Base-by-base conservation (phyloP, 2,329 filamentous ascomycete genomes). In the Dryadomyces quercivorus region DNA sequence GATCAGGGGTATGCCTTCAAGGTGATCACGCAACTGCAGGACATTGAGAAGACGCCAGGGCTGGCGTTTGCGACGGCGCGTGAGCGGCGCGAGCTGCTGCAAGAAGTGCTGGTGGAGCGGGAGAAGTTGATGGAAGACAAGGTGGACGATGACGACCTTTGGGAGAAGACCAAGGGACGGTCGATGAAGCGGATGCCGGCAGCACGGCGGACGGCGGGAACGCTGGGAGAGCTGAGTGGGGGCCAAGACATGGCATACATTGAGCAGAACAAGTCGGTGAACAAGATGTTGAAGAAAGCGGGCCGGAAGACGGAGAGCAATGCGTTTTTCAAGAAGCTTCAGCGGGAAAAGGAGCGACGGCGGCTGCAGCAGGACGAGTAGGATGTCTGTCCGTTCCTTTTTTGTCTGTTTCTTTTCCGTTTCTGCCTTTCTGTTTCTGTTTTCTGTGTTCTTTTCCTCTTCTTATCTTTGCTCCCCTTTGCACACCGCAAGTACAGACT, bases 1-100 rank as follows among this genome's bases (percentile, higher is more conserved):
- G 93, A 98, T 61, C 93, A 98, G 69, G 93, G 93, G 10, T 98
- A 98, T 66, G 92, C 93, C 0, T 98, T 98, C 78, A 97, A 97
- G 67, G 92, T 97, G 58, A 98, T 98, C 66, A 98, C 93, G 0
- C 89, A 95, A 64, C 77, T 98, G 8, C 85, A 91, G 63, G 93
- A 92, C 51, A 89, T 98, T 59, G 88, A 96, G 57, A 81, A 88
- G 56, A 85, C 92, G 53, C 83, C 86, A 0, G 83, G 84, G 0
- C 77, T 98, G 1, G 86, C 85, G 2, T 97, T 94, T 66, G 81
- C 81, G 2, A 88, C 88, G 1, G 79, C 89, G 0, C 75, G 81
- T 7, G 90, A 95, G 63, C 84, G 90, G 5, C 84, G 89, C 49
- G 90, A 95, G 67, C 77, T 97, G 26, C 77, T 98, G 1, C 85